Base-by-base conservation (phyloP, 129 eudicot species). In the Glebionis coronaria region DNA sequence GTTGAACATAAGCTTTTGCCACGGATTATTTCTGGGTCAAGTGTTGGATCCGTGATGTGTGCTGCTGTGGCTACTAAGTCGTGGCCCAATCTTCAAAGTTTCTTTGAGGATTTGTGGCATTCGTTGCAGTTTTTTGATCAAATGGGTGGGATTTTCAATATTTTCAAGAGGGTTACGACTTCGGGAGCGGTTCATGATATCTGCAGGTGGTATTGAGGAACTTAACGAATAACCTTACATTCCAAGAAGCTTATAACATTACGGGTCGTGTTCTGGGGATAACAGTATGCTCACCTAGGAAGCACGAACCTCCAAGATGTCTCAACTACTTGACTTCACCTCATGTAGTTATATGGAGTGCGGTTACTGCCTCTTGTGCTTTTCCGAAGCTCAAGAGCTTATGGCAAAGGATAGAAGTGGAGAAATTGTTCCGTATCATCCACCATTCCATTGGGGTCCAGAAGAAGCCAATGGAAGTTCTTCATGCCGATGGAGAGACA, bases 331-430 rank as follows among this genome's bases (percentile, higher is more conserved):
- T 91, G 79, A 88, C 98, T 45, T 91, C 98, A 12, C 98, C 98
- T 29, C 98, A 91, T 74, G 96, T 91, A 10, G 96, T 91, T 20
- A 91, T 91, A 74, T 91, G 98, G 98, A 91, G 98, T 55, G 96
- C 98, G 3, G 98, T 91, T 73, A 88, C 98, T 6, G 96, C 98
- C 51, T 91, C 98, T 12, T 91, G 98, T 81, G 98, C 98, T 13
- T 91, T 91, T 73, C 96, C 98, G 2, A 91, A 63, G 98, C 98
- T 62, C 96, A 91, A 47, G 98, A 91, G 59, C 95, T 91, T 2
- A 91, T 91, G 98, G 96, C 95, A 2, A 91, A 91, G 70, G 83
- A 91, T 74, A 85, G 98, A 77, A 79, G 79, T 67, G 96, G 98
- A 20, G 91, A 85, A 12, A 74, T 91, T 73, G 98, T 91, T 60